Evolutionary conservation across 805 yeast genomes (phyloP).

Genomic region (Spencermartinsiella europaea): DNA sequence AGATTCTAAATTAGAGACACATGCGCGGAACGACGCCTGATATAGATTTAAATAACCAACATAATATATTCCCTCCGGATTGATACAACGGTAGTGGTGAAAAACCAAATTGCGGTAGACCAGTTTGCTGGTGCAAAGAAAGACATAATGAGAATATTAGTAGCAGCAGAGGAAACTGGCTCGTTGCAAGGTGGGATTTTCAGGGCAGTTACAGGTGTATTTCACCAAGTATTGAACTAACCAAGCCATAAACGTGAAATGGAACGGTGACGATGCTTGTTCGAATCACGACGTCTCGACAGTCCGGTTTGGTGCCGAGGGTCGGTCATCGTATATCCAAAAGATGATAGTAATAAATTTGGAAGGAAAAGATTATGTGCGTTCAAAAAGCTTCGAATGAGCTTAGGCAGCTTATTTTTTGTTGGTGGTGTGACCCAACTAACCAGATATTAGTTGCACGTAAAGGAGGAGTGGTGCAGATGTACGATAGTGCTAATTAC

Average conservation of each 20-base stretch:
- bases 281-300: background rate
- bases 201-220: background rate
- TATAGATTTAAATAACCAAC: too few relatives aligned
- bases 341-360: slow-evolving; percentile 11
- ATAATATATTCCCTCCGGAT: too few relatives aligned
- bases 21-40: too few relatives aligned
- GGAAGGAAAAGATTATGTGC: slow-evolving; percentile 8
- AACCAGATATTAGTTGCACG: slow-evolving; percentile 20
- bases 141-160: slow-evolving; percentile 41
- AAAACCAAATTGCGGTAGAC: too few relatives aligned
- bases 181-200: slow-evolving; percentile 34
- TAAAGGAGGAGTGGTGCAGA: slow-evolving; percentile 21
- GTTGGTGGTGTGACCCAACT: too few relatives aligned
- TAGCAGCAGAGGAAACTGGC: slow-evolving; percentile 49
- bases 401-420: too few relatives aligned
- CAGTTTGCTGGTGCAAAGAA: too few relatives aligned
- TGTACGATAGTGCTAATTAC: slow-evolving; percentile 16
- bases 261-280: background rate
- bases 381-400: too few relatives aligned
- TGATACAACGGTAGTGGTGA: too few relatives aligned
- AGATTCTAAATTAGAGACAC: too few relatives aligned
- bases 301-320: slow-evolving; percentile 13
- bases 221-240: background rate
- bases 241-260: background rate
- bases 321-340: slow-evolving; percentile 20